Base-by-base conservation (phyloP, 495 filamentous ascomycete genomes). In the Penicillium robsamsonii region DNA sequence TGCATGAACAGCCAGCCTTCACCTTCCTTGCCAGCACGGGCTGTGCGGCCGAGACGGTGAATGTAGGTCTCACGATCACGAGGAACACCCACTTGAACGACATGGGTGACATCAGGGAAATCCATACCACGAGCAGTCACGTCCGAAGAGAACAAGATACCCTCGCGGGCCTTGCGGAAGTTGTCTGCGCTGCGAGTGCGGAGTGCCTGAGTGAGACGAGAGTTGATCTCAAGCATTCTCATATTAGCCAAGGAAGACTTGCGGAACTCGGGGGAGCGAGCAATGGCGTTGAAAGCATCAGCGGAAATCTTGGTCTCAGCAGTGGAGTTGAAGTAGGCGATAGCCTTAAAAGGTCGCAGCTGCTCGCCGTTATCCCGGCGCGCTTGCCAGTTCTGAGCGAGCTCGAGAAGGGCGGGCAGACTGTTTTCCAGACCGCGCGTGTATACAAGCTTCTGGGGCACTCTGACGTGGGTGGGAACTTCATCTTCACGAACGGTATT, bases 101-200 rank as follows among this genome's bases (percentile, higher is more conserved):
- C 85, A 55, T 88, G 84, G 37, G 84, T 87, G 33, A 89, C 87
- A 45, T 81, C 80, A 2, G 86, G 87, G 67, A 90, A 90, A 66
- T 91, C 87, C 84, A 91, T 87, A 63, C 94, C 94, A 67, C 94
- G 86, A 13, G 94, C 91, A 1, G 93, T 94, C 25, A 98, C 93
- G 70, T 98, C 94, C 5, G 91, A 92, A 1, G 92, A 92, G 69
- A 97, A 82, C 25, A 98, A 81, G 51, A 98, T 87, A 29, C 77
- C 92, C 25, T 81, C 80, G 15, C 74, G 53, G 10, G 82, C 74
- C 5, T 55, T 63, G 20, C 86, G 83, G 82, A 98, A 98, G n/a
- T 30, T 53, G 0, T 90, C 79, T 0, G 94, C 81, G n/a, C 79
- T 81, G 9, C 62, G 61, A 1, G 90, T 91, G 30, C 94, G 85